phyloP scores from a whole-genome alignment of 1,284 basidiomycete species.

The Xanthoconium separans region DNA sequence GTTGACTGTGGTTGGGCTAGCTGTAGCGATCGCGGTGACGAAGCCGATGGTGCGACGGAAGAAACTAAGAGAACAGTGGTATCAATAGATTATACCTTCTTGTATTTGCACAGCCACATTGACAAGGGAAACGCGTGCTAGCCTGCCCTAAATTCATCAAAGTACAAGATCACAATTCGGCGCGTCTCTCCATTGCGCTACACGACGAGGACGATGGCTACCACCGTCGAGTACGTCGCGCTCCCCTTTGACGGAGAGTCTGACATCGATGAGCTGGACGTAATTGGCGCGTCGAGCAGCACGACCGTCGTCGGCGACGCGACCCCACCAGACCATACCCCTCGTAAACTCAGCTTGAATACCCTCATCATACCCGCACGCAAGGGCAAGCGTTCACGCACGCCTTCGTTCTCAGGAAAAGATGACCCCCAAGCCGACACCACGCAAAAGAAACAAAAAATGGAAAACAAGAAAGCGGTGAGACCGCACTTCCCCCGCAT shows the following conservation, averaged over 20 bases:
- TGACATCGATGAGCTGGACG: conserved; percentile 30
- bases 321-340: conserved; percentile 18
- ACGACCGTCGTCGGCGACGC: conserved; percentile 32
- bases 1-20: conserved; percentile 75
- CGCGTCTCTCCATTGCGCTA: neutral
- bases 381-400: conserved; percentile 21
- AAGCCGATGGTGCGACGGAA: conserved; percentile 74
- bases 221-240: neutral
- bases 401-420: conserved; percentile 4
- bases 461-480: conserved; percentile 41
- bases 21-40: conserved; percentile 71
- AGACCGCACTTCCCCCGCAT: conserved; percentile 5
- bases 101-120: conserved; percentile 9
- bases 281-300: conserved; percentile 26
- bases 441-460: conserved; percentile 35
- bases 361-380: conserved; percentile 13
- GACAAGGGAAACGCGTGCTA: conserved; percentile 8
- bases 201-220: conserved; percentile 4
- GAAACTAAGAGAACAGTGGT: conserved; percentile 68
- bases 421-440: neutral
- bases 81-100: conserved; percentile 27
- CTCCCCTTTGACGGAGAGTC: conserved; percentile 11
- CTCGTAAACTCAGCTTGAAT: neutral
- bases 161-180: neutral
- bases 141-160: conserved; percentile 20